Base-by-base conservation (phyloP, 345 rosid species). In the Eucalyptus cloeziana region DNA sequence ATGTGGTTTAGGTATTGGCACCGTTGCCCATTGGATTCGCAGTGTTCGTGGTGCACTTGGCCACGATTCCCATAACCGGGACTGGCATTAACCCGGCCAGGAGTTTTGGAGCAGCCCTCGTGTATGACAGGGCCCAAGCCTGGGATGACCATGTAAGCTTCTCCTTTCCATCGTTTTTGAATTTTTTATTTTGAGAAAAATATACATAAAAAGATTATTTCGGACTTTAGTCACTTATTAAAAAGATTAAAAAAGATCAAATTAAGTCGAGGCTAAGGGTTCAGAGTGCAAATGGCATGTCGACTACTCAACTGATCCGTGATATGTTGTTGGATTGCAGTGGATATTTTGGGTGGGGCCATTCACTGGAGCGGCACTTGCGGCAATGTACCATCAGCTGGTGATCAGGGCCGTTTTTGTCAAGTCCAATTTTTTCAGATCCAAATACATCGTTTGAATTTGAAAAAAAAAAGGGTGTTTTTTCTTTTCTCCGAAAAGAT, bases 291-390 rank as follows among this genome's bases (percentile, higher is more conserved):
- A 64, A 13, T 3, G 25, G 25, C 44, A 33, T 11, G 25, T 69
- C 13, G 7, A 69, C 9, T 4, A 2, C 25, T 71, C 45, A 33
- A 40, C 25, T 19, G 25, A 71, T 37, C 14, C 4, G 14, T 21
- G 83, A 37, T 62, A 33, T 30, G 17, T 44, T 37, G 31, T 43
- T 92, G 52, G 7, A 14, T 67, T 67, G 81, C 92, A 92, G 93
- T 93, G 94, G 94, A 92, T 93, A 67, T 93, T 93, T 89, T 93
- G 93, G 94, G 90, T 90, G 51, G 94, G 93, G 71, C 94, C 94
- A 1, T 92, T 93, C 83, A 89, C 90, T 85, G 94, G 94, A 21
- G 94, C 93, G 49, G 93, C 93, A 6, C 89, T 93, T 25, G 94
- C 93, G 24, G 94, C 94, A 7, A 44, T 91, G 27, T 93, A 93